Evolutionary conservation across 192 early-diverging fungal genomes (phyloP), one percentile per base, ranked within the genome.

Genomic region (Coemansia javaensis): DNA sequence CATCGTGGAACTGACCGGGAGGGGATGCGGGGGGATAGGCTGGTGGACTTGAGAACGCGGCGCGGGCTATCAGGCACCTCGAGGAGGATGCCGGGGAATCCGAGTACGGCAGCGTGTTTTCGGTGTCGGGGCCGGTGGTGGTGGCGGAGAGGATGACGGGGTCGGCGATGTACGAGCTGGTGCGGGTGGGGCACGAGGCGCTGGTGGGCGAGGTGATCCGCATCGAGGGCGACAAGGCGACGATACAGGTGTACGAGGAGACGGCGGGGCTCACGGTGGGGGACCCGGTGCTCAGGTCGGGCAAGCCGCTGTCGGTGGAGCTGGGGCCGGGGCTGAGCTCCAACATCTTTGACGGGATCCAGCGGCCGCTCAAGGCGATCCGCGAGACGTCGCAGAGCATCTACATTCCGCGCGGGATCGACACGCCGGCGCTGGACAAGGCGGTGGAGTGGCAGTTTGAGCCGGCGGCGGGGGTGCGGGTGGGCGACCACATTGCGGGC

Each of bases 231-330:
- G 91, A 97, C 72, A 99, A 99, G 79, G 92, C 93, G n/a, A 98
- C 97, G 18, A 87, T 99, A 57, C 97, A 99, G 77, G 97, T 99
- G 17, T 99, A 99, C 80, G 97, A 99, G 57, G 97, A 99, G 67
- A 99, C 97, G 37, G 93, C 93, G 31, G 97, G 97, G 50, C 77
- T 99, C 47, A 97, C 93, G 18, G 94, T 99, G 39, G 97, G 97
- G 32, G 97, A 99, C 79, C 97, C 97, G 7, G 97, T 99, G 27
- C 83, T 99, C 22, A 84, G 86, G 68, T 95, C 97, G 32, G 94
- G 97, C 51, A 95, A 96, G 73, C 97, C 97, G 22, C 76, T 99
- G 46, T 98, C 94, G 1, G 94, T 96, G 39, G 97, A 99, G 70
- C 83, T 99, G 31, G 97, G 97, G 10, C 97, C 97, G 56, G 97